Evolutionary conservation across 768 basidiomycete genomes (phyloP), one percentile per base, ranked within the genome.

Genomic region (Rubroboletus pulcherrimus): DNA sequence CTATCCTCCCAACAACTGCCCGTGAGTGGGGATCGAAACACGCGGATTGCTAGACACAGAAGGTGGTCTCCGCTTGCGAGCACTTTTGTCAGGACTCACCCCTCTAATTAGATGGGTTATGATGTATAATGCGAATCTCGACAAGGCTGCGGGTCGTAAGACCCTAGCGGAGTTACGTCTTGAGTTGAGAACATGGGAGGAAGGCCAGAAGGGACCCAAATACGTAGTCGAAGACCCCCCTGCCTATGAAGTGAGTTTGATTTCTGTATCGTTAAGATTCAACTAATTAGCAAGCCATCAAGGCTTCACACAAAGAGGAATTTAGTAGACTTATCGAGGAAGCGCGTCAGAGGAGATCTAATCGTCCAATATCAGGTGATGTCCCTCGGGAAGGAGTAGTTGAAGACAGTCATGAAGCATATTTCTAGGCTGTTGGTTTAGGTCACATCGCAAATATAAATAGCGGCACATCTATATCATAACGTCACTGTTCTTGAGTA

Each of bases 121-220:
- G 71, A 65, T 85, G 40, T 84, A 78, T 61, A 90, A 90, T 57
- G 81, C 86, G 30, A 90, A 89, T 65, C 74, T 87, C 9, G 88
- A 90, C 70, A 80, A 79, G 59, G 75, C 76, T 19, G 49, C 60
- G 17, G 72, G 77, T 43, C 77, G 85, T 30, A 81, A 80, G 63
- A 74, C 73, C 17, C 66, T 74, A 52, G 56, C 66, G 1, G 78
- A 79, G 35, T 75, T 89, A 14, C 75, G 76, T 40, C 64, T 63
- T 40, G 85, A 87, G 34, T 63, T 89, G 64, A 78, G 74, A 59
- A 71, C 69, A 60, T 85, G 83, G 84, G 87, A 88, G 59, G 81
- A 76, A 53, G 74, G 69, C 52, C 75, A 70, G 49, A 81, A 77
- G 57, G 65, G 55, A 30, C 68, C 66, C 43, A 73, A 59, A 35